Conservation (phyloP, 495 filamentous ascomycete species). For the Penicillium ucsense region DNA sequence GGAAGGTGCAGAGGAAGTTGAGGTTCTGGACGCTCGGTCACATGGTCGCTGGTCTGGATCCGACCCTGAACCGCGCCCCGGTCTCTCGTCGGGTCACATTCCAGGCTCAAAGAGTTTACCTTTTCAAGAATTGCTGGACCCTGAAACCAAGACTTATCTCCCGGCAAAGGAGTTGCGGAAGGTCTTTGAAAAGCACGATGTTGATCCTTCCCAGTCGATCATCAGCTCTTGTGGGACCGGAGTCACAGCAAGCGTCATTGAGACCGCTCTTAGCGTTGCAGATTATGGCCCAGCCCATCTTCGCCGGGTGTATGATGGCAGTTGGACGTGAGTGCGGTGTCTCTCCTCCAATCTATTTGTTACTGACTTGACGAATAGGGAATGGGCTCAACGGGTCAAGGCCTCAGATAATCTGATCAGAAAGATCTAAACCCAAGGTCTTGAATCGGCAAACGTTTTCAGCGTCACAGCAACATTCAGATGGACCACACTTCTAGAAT, state of each 20-base stretch:
- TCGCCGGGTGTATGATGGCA: constrained; percentile 84
- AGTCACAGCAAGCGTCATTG: constrained; percentile 87
- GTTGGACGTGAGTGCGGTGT: constrained; percentile 78
- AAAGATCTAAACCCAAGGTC: constrained; percentile 27
- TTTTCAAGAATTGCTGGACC: constrained; percentile 69
- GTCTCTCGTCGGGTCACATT: constrained; percentile 84
- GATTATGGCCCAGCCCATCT: constrained; percentile 58
- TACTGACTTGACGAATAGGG: constrained; percentile 28
- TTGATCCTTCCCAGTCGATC: constrained; percentile 76
- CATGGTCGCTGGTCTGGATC: constrained; percentile 70
- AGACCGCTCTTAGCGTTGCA: constrained; percentile 74
- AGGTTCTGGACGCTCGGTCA: constrained; percentile 84
- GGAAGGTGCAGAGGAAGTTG: constrained; percentile 69
- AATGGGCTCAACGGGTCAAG: constrained; percentile 67
- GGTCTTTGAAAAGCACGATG: constrained; percentile 65
- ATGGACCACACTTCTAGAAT: neutral
- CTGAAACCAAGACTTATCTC: constrained; percentile 71
- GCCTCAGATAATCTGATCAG: constrained; percentile 51
- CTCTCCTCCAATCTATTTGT: neutral
- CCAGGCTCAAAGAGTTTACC: constrained; percentile 80
- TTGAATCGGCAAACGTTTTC: neutral
- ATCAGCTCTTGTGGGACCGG: constrained; percentile 89
- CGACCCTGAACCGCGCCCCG: constrained; percentile 78
- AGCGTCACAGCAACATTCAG: no score
- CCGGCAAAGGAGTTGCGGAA: constrained; percentile 58